These are phyloP conservation scores for Lepiota venenata DNA, from an alignment of 768 basidiomycete genomes.

Conservation along the genomic window DNA sequence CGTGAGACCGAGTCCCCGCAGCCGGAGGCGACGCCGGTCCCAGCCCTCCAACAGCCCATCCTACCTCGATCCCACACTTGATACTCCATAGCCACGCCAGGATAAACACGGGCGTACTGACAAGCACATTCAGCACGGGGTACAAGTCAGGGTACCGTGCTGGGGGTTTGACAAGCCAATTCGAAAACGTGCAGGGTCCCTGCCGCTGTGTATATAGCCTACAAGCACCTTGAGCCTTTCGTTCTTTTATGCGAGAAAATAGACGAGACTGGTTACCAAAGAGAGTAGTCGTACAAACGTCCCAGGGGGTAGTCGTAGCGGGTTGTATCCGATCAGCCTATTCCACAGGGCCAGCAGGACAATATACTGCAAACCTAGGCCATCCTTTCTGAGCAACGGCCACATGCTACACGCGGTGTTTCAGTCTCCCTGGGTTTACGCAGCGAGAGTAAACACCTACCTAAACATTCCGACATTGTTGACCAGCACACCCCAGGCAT, in stretches of 20 bases:
- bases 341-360: slow-evolving; percentile 78
- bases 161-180: slow-evolving; percentile 56
- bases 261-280: slow-evolving; percentile 32
- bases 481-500: slow-evolving; percentile 67
- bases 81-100: slow-evolving; percentile 90
- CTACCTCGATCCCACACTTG: slow-evolving; percentile 72
- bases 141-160: slow-evolving; percentile 82
- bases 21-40: slow-evolving; percentile 14
- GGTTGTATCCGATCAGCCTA: slow-evolving; percentile 73
- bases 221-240: slow-evolving; percentile 8
- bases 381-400: slow-evolving; percentile 82
- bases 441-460: slow-evolving; percentile 36
- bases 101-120: slow-evolving; percentile 78
- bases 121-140: slow-evolving; percentile 78
- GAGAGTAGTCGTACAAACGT: slow-evolving; percentile 55
- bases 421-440: not conserved
- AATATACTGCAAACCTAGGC: slow-evolving; percentile 70
- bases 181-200: slow-evolving; percentile 63
- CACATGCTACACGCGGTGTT: slow-evolving; percentile 68
- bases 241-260: slow-evolving; percentile 3
- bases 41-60: slow-evolving; percentile 74
- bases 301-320: slow-evolving; percentile 41
- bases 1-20: too few species aligned
- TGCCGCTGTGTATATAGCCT: slow-evolving; percentile 57
- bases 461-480: slow-evolving; percentile 89